A percentile compares a stretch with the other conserved stretches of the same genome.
These are phyloP conservation scores for Phytophthora europaea DNA, from an alignment of 352 stramenopile species.

Conservation along the genomic window DNA sequence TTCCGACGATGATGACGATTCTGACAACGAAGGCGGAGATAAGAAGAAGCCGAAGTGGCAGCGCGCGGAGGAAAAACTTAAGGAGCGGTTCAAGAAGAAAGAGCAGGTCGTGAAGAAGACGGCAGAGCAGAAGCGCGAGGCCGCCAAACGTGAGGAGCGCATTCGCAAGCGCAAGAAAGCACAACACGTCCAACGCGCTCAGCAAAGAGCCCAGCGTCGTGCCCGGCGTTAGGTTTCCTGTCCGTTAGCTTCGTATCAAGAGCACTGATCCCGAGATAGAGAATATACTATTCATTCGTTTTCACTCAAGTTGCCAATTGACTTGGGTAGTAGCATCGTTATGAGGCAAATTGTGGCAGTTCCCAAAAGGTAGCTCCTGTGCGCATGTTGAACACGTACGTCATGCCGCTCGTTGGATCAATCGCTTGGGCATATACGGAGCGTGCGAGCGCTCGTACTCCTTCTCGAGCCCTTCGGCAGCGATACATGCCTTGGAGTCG, in stretches of 20 bases:
- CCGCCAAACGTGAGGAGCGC: constrained; percentile 80
- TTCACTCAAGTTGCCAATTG: constrained; percentile 9
- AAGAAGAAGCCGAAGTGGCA: constrained; percentile 78
- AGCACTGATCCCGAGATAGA: constrained; percentile 31
- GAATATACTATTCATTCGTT: constrained; percentile 43
- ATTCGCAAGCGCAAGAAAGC: constrained; percentile 88
- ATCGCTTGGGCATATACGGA: constrained; percentile 53
- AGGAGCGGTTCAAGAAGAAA: constrained; percentile 90
- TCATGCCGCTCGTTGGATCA: constrained; percentile 53
- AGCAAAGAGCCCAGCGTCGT: constrained; percentile 62
- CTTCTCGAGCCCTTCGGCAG: constrained; percentile 55
- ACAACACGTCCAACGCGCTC: constrained; percentile 71
- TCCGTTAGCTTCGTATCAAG: constrained; percentile 2
- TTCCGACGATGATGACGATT: constrained; percentile 45
- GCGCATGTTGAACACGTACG: constrained; percentile 68
- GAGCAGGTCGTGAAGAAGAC: constrained; percentile 81
- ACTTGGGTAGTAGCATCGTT: constrained; percentile 1
- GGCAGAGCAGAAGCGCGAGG: constrained; percentile 74
- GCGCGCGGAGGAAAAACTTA: constrained; percentile 69
- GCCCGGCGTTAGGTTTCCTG: constrained; percentile 36
- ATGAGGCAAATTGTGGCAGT: constrained; percentile 52
- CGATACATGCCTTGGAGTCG: constrained; percentile 72
- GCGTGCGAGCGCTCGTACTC: constrained; percentile 45
- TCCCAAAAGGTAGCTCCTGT: constrained; percentile 68
- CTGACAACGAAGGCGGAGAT: constrained; percentile 37